A percentile compares a stretch with the other conserved stretches of the same genome.
Conservation (phyloP, 345 rosid species). For the Pelargonium nanum region DNA sequence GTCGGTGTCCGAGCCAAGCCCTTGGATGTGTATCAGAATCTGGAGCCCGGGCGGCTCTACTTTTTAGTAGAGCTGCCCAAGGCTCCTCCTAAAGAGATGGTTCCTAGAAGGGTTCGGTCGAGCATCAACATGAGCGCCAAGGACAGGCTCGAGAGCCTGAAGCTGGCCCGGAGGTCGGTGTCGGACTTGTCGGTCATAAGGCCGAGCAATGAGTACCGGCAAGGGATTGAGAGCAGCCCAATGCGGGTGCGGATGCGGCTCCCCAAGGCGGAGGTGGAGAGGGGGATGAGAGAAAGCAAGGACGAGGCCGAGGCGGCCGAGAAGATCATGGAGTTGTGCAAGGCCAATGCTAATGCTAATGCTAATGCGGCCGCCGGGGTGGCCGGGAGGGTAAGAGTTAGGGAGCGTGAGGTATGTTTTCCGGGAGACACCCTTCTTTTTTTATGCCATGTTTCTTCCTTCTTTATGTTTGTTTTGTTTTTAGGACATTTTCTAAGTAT, state of each 20-base stretch:
- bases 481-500: too few species aligned
- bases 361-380: background rate
- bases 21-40: slow-evolving; percentile 33
- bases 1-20: slow-evolving; percentile 70
- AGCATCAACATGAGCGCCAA: slow-evolving; percentile 72
- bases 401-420: slow-evolving; percentile 46
- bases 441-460: too few species aligned
- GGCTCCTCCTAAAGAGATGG: slow-evolving; percentile 22
- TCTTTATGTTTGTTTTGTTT: too few species aligned
- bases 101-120: slow-evolving; percentile 66
- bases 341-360: slow-evolving; percentile 4
- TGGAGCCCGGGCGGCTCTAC: slow-evolving; percentile 70
- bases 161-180: slow-evolving; percentile 63
- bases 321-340: slow-evolving; percentile 56
- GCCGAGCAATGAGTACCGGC: slow-evolving; percentile 4
- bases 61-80: slow-evolving; percentile 69
- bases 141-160: slow-evolving; percentile 75
- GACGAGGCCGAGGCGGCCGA: slow-evolving; percentile 51
- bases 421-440: too few species aligned
- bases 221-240: slow-evolving; percentile 8
- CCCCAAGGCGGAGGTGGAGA: slow-evolving; percentile 63
- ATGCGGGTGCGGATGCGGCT: slow-evolving; percentile 56
- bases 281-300: slow-evolving; percentile 46
- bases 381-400: slow-evolving; percentile 14
- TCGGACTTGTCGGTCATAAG: slow-evolving; percentile 64